Evolutionary conservation across 1,139 yeast genomes (phyloP).

Genomic region (Magnusiomyces tetraspermus): DNA sequence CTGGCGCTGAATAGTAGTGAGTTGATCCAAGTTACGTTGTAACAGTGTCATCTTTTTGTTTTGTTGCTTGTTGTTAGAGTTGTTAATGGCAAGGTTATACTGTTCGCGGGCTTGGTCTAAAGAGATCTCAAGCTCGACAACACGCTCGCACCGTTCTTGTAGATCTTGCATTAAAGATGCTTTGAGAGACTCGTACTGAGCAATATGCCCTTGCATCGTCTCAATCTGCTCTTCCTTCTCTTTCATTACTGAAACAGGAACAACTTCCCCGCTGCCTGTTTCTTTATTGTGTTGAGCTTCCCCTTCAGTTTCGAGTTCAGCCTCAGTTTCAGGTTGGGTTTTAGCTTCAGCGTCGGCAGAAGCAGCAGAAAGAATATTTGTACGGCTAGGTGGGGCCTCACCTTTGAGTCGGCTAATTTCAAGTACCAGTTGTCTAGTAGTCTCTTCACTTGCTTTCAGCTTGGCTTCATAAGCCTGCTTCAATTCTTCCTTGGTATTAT

Average conservation of each 20-base stretch:
- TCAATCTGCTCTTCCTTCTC: conserved; percentile 19
- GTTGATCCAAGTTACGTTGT: conserved; percentile 40
- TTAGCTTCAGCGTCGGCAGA: background rate
- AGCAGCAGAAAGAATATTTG: background rate
- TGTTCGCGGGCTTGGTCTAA: conserved; percentile 34
- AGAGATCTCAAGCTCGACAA: conserved; percentile 37
- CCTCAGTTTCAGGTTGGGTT: background rate
- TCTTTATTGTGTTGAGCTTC: background rate
- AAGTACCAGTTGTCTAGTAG: conserved; percentile 19
- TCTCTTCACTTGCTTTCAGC: conserved; percentile 20
- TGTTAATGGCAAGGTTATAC: conserved; percentile 28
- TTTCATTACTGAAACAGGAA: conserved; percentile 12
- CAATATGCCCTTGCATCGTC: conserved; percentile 22
- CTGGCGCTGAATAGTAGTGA: conserved; percentile 36
- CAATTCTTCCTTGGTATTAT: conserved; percentile 7
- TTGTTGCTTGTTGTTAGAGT: conserved; percentile 29
- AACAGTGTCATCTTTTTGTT: conserved; percentile 34
- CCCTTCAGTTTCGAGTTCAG: background rate
- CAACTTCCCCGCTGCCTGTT: conserved; percentile 1
- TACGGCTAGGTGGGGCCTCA: conserved; percentile 13
- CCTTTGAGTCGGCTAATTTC: conserved; percentile 19
- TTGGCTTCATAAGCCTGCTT: conserved; percentile 19
- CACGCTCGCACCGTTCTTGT: conserved; percentile 36
- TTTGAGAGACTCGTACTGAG: conserved; percentile 31
- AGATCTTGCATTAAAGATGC: conserved; percentile 36